Evolutionary conservation across 345 rosid genomes (phyloP), one percentile per base, ranked within the genome.

Genomic region (Mercurialis annua): DNA sequence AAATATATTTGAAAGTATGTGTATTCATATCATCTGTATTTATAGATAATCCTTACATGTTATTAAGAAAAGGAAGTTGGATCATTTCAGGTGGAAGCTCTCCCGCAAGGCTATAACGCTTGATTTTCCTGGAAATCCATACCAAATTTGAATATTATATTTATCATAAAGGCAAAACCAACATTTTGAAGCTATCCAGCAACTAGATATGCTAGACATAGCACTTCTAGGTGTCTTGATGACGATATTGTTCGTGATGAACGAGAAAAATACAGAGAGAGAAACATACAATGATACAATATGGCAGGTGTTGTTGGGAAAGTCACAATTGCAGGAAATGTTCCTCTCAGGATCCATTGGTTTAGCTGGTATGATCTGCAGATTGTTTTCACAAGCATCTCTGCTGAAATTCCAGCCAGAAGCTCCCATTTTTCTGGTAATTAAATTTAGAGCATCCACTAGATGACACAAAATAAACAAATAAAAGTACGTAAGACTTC

Each of bases 61-160:
- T 74, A 59, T 44, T 67, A 56, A 83, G 90, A 33, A 80, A 33
- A 38, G 77, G 84, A 76, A 86, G 90, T 72, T 80, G 79, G 40
- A 34, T 42, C 42, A 86, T 68, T 65, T 86, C 73, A 65, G 84
- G 79, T 27, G 88, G 90, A 74, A 86, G 87, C 31, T 33, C 75
- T 63, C 90, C 90, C 33, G 84, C 84, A 74, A 86, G 87, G 62
- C 73, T 81, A 71, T 78, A 81, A 43, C 71, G 67, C 74, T 83
- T 86, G 71, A 83, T 73, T 62, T 56, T 63, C 71, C 90, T 86
- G 71, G 56, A 66, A 69, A 59, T n/a, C 69, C 72, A 77, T 33
- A 56, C 64, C 47, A 60, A 40, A 24, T 1, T 27, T 18, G 20
- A 7, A 31, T 2, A 6, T 63, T 16, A 9, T 30, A 8, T 54